phyloP scores from a whole-genome alignment of 2,329 filamentous ascomycete species.

The Penicillium sp. region DNA sequence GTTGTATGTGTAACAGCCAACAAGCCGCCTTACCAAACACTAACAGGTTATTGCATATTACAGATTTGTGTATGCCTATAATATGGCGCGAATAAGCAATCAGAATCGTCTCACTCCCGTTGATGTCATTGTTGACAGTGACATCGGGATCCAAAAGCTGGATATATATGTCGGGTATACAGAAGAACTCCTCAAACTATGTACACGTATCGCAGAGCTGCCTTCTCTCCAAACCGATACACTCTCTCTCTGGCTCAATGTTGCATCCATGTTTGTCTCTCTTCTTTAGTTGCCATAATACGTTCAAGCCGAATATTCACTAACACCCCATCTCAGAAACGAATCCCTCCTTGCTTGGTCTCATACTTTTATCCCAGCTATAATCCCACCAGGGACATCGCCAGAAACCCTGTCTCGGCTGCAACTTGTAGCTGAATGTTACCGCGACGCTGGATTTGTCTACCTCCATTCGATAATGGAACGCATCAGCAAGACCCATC shows the following conservation, averaged over 20 bases:
- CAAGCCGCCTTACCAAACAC: not conserved
- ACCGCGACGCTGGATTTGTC: constrained; percentile 38
- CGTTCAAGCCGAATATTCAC: not conserved
- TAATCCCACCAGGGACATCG: constrained; percentile 34
- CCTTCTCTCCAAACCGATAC: constrained; percentile 23
- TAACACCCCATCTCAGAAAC: constrained; percentile 25
- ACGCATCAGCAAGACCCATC: constrained; percentile 20
- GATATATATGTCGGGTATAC: constrained; percentile 42
- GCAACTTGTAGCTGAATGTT: constrained; percentile 39
- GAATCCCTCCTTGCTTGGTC: constrained; percentile 35
- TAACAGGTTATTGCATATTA: constrained; percentile 5
- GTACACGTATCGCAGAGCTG: constrained; percentile 35
- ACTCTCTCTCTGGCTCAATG: constrained; percentile 25
- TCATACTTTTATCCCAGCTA: constrained; percentile 27
- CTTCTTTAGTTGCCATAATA: not conserved
- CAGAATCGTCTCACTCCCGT: constrained; percentile 23
- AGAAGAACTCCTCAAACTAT: constrained; percentile 37
- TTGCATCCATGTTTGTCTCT: constrained; percentile 31
- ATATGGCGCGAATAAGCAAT: constrained; percentile 37
- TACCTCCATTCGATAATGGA: constrained; percentile 40
- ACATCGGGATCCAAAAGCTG: constrained; percentile 30
- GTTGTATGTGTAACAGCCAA: constrained; percentile 26
- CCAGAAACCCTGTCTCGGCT: constrained; percentile 30
- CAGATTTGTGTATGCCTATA: constrained; percentile 37
- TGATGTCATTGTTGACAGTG: constrained; percentile 19